Percentiles rank a stretch among this genome's conserved stretches.
Evolutionary conservation across 2,329 filamentous ascomycete genomes (phyloP).

Genomic region (Lasiodiplodia gonubiensis): DNA sequence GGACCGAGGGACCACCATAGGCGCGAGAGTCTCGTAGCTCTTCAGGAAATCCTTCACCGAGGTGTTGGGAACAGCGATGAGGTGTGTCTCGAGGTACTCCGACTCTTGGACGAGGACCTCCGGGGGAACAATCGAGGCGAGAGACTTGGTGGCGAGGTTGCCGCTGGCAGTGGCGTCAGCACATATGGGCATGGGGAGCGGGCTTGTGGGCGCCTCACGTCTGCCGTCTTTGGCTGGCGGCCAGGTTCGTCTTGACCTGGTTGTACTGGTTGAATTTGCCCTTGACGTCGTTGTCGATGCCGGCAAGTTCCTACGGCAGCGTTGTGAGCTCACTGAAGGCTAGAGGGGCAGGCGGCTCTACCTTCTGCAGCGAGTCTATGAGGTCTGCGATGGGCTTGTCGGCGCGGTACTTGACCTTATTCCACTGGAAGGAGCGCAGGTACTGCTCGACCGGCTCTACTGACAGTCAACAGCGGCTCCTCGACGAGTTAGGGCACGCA

Average conservation of each 20-base stretch:
- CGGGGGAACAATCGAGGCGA: slow-evolving; percentile 81
- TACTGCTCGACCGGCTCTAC: slow-evolving; percentile 96
- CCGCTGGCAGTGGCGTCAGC: slow-evolving; percentile 60
- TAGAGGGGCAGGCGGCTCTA: slow-evolving; percentile 42
- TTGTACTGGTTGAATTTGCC: slow-evolving; percentile 95
- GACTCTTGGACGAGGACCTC: slow-evolving; percentile 82
- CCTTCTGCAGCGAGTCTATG: slow-evolving; percentile 87
- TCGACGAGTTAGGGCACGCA: slow-evolving; percentile 20
- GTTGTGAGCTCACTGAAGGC: not conserved
- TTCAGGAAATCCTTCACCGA: slow-evolving; percentile 86
- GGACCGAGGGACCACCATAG: slow-evolving; percentile 93
- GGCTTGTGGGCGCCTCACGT: slow-evolving; percentile 63
- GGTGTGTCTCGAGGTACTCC: slow-evolving; percentile 95
- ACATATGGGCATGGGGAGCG: not conserved
- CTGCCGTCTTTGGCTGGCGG: slow-evolving; percentile 82
- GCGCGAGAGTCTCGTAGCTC: slow-evolving; percentile 83
- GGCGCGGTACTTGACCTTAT: slow-evolving; percentile 94
- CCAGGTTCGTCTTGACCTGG: slow-evolving; percentile 82
- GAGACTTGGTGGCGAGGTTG: slow-evolving; percentile 91
- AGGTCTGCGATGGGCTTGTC: slow-evolving; percentile 89
- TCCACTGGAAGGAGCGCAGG: slow-evolving; percentile 88
- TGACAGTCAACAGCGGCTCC: slow-evolving; percentile 14
- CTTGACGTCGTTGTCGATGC: slow-evolving; percentile 95
- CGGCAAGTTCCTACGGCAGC: slow-evolving; percentile 74
- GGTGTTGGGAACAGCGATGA: slow-evolving; percentile 83